These are phyloP conservation scores for Ophiostoma perfectum DNA, from an alignment of 2,329 filamentous ascomycete genomes.

Conservation along the genomic window DNA sequence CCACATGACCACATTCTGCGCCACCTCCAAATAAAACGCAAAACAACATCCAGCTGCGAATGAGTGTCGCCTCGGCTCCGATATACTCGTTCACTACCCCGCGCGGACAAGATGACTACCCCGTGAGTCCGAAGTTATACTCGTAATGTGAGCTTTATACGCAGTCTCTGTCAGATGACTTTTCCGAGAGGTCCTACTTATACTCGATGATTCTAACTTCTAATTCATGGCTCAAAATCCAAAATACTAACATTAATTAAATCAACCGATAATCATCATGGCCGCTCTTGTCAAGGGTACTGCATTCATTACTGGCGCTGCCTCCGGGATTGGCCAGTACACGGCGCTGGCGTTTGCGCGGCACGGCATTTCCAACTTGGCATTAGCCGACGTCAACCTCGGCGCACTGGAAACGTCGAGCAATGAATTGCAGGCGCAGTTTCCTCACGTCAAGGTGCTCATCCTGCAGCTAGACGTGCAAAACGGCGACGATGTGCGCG, in stretches of 20 bases:
- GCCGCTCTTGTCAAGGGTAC: background rate
- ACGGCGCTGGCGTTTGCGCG: constrained; percentile 2
- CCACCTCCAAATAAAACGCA: background rate
- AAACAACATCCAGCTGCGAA: background rate
- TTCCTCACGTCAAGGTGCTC: constrained; percentile 35
- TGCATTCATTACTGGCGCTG: constrained; percentile 1
- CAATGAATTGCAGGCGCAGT: constrained; percentile 32
- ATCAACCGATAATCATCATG: background rate
- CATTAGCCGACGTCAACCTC: constrained; percentile 43
- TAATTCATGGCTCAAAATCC: too few species aligned
- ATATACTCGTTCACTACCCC: too few species aligned
- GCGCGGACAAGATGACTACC: too few species aligned
- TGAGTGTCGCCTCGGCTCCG: too few species aligned
- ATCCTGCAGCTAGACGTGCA: constrained; percentile 43
- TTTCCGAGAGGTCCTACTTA: too few species aligned
- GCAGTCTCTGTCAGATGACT: too few species aligned
- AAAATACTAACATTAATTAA: constrained; percentile 16
- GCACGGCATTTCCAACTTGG: constrained; percentile 37
- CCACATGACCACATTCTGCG: background rate
- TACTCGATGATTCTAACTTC: too few species aligned
- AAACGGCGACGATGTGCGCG: constrained; percentile 39
- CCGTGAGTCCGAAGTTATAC: too few species aligned
- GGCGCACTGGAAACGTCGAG: constrained; percentile 33
- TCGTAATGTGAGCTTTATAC: too few species aligned
- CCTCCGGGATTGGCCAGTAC: background rate